Conservation (phyloP, 495 filamentous ascomycete species). For the Penicillium soppii region DNA sequence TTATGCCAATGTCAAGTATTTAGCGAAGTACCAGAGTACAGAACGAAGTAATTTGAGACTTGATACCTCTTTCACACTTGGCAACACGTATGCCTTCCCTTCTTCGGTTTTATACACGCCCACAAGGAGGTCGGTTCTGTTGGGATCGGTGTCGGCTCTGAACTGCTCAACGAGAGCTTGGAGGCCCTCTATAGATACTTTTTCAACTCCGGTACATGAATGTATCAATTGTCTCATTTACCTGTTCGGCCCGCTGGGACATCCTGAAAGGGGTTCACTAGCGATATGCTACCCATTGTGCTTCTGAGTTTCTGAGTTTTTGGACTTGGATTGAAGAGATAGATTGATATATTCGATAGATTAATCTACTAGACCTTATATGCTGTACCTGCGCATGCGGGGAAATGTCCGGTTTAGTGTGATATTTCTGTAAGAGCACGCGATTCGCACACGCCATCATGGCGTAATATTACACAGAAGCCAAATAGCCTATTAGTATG, state of each 20-base stretch:
- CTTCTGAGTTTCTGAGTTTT: neutral
- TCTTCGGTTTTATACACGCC: slow-evolving; percentile 16
- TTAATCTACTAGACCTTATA: neutral
- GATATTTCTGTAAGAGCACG: slow-evolving; percentile 6
- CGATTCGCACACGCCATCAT: slow-evolving; percentile 7
- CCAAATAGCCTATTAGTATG: too few relatives aligned
- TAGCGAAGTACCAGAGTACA: neutral
- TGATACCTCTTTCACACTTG: slow-evolving; percentile 17
- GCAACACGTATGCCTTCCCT: slow-evolving; percentile 13
- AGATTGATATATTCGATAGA: neutral
- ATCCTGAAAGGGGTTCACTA: slow-evolving; percentile 5
- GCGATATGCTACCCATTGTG: slow-evolving; percentile 14
- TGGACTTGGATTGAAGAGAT: neutral
- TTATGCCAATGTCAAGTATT: neutral
- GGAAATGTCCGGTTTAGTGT: neutral
- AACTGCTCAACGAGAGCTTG: slow-evolving; percentile 1
- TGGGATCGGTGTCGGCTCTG: slow-evolving; percentile 9
- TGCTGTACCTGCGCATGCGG: too few relatives aligned
- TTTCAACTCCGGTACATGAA: neutral
- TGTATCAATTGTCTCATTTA: slow-evolving; percentile 1
- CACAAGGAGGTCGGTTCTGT: slow-evolving; percentile 14
- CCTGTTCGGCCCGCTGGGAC: slow-evolving; percentile 5
- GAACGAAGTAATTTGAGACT: neutral
- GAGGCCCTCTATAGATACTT: neutral
- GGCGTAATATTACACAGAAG: slow-evolving; percentile 9